Base-by-base conservation (phyloP, 148 eudicot genomes). In the Agrostemma githago region DNA sequence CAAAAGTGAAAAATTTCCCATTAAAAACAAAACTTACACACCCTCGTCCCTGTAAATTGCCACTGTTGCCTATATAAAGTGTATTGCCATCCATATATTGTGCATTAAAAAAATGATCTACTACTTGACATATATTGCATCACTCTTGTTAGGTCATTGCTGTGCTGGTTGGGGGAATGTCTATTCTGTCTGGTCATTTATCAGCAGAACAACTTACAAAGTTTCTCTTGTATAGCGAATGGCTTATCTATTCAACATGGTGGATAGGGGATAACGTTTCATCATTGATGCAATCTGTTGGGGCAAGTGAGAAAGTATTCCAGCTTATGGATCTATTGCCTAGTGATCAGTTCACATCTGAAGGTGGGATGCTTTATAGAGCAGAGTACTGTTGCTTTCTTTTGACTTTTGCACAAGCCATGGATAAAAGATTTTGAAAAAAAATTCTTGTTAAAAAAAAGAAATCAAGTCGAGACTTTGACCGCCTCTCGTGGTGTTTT, bases 221-320 rank as follows among this genome's bases (percentile, higher is more conserved):
- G 86, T 96, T 92, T 82, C 83, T 96, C 78, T 76, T 96, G 77
- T 96, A 96, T 76, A 90, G 99, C 71, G 99, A 96, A 87, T 96
- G 99, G 99, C 86, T 96, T 58, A 96, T 96, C 73, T 96, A 90
- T 82, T 96, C 99, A 59, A 92, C 97, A 68, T 96, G 99, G 99
- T 96, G 90, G 92, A 85, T 96, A 74, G 99, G 97, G 68, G 99
- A 96, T 82, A 88, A 88, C 83, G 84, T 90, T n/a, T 92, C 99
- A 70, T 84, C 91, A 34, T 81, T 96, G 82, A 96, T 92, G 97
- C 99, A 96, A 78, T 96, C 99, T 74, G 89, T 96, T 69, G 99
- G 99, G 75, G 99, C 99, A 73, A 96, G 99, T 86, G 99, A 96
- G 83, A 90, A 96, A 79, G 99, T 96, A 75, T 96, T 96, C 79